Conservation (phyloP, 148 eudicot genomes). For the Euryodendron excelsum region DNA sequence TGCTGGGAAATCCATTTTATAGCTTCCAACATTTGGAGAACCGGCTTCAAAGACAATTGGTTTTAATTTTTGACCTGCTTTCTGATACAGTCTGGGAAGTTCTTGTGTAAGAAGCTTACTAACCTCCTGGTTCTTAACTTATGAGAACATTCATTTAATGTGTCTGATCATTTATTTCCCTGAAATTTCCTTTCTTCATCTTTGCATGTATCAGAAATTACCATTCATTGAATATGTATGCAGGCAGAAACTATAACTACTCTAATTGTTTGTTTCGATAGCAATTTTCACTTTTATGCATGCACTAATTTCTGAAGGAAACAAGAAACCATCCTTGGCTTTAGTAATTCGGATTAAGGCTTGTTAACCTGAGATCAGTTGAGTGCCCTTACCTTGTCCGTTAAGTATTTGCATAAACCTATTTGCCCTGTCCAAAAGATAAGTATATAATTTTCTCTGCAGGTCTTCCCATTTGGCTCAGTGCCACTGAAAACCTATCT, state of each 20-base stretch:
- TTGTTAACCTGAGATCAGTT: neutral
- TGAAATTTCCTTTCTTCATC: neutral
- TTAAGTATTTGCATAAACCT: constrained; percentile 13
- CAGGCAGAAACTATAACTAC: neutral
- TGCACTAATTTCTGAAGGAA: neutral
- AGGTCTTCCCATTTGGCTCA: constrained; percentile 54
- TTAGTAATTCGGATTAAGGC: neutral
- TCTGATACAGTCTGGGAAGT: neutral
- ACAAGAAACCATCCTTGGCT: neutral
- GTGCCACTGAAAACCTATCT: constrained; percentile 60
- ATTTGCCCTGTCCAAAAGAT: neutral
- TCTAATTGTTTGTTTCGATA: neutral
- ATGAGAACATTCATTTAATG: neutral
- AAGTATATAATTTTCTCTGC: neutral
- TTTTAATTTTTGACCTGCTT: neutral
- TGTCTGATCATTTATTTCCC: neutral
- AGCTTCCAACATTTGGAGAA: neutral
- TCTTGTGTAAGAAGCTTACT: neutral
- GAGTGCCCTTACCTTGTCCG: constrained; percentile 8
- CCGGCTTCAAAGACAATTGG: neutral
- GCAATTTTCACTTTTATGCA: neutral
- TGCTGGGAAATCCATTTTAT: neutral
- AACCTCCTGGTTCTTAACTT: neutral
- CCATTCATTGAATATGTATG: neutral
- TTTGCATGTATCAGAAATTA: neutral